phyloP scores from a whole-genome alignment of 495 filamentous ascomycete species.

The Pseudevernia furfuracea region DNA sequence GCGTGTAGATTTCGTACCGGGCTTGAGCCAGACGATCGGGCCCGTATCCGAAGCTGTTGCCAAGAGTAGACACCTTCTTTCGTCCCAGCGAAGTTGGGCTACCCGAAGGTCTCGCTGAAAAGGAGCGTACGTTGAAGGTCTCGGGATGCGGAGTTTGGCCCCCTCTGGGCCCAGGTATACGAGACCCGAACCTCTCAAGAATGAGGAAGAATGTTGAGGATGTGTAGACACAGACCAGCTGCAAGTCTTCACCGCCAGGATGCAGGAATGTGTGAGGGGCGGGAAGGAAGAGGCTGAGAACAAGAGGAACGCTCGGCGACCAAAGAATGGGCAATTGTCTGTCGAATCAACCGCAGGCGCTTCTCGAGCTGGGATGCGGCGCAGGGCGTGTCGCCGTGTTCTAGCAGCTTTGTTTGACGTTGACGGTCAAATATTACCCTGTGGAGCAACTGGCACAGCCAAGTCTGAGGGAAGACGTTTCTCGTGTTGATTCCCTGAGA shows the following conservation, averaged over 20 bases:
- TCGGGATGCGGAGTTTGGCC: conserved; percentile 5
- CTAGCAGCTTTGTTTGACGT: conserved; percentile 6
- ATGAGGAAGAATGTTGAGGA: conserved; percentile 3
- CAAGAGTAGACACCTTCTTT: neutral
- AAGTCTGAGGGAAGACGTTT: neutral
- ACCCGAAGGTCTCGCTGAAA: neutral
- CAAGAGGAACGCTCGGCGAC: conserved; percentile 2
- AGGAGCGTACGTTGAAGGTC: neutral
- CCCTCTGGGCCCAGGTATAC: conserved; percentile 8
- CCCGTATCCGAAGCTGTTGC: neutral
- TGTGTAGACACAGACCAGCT: conserved; percentile 23
- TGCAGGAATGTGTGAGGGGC: conserved; percentile 1
- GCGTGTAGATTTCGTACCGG: neutral
- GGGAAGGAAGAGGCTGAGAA: conserved; percentile 13
- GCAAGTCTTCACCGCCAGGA: conserved; percentile 12
- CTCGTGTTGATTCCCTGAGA: neutral
- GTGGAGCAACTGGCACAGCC: neutral
- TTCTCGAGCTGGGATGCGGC: conserved; percentile 18
- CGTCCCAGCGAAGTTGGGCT: neutral
- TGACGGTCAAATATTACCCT: neutral
- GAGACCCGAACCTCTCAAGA: neutral
- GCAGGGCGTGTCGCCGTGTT: conserved; percentile 11
- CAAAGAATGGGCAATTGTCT: conserved; percentile 8
- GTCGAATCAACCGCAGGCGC: conserved; percentile 20
- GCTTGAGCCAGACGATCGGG: neutral